Evolutionary conservation across 2,329 filamentous ascomycete genomes (phyloP).

Genomic region (Blumeriella jaapii): DNA sequence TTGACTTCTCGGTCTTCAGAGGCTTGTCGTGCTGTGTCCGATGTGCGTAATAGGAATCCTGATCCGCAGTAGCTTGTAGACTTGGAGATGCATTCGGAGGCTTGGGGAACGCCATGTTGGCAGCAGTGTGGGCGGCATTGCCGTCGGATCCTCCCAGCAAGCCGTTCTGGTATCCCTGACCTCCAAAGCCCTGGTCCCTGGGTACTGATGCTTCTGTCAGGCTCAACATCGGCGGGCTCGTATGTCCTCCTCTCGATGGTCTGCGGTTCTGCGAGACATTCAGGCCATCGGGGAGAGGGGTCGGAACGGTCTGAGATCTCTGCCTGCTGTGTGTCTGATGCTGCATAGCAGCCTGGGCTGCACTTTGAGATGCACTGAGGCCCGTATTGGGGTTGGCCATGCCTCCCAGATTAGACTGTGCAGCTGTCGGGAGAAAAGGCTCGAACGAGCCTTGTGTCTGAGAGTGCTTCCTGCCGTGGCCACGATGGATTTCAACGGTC

Average conservation of each 20-base stretch:
- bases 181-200: conserved; percentile 41
- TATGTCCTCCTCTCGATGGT: conserved; percentile 34
- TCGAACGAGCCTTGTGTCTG: conserved; percentile 69
- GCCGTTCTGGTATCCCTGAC: conserved; percentile 45
- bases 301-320: conserved; percentile 62
- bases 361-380: conserved; percentile 62
- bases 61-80: conserved; percentile 28
- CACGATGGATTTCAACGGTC: conserved; percentile 26
- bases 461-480: conserved; percentile 54
- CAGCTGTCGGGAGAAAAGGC: conserved; percentile 52
- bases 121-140: conserved; percentile 57
- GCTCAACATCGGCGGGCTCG: conserved; percentile 51
- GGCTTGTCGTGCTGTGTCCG: conserved; percentile 42
- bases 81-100: conserved; percentile 25
- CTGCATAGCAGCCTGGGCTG: conserved; percentile 65
- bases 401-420: conserved; percentile 27
- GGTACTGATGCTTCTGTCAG: conserved; percentile 54
- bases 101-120: conserved; percentile 62
- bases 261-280: conserved; percentile 17
- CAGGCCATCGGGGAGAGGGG: conserved; percentile 28
- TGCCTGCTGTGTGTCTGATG: conserved; percentile 47
- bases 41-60: conserved; percentile 19
- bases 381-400: conserved; percentile 28
- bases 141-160: conserved; percentile 47
- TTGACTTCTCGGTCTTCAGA: conserved; percentile 55